Conservation (phyloP, 768 basidiomycete species). For the Hygrocybe punicea region DNA sequence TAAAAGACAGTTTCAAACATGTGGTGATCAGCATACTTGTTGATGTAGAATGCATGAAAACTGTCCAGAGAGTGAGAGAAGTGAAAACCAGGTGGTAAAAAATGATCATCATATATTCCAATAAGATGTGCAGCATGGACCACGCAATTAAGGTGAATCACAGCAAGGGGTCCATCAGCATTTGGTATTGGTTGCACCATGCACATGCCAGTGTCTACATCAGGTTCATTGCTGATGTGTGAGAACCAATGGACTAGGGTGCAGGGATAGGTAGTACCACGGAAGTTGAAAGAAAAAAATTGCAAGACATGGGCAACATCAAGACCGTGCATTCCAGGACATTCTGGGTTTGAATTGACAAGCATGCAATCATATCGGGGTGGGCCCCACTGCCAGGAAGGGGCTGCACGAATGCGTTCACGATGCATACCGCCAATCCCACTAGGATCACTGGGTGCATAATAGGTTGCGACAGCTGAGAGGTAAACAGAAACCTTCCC, state of each 20-base stretch:
- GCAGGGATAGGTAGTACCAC: conserved; percentile 7
- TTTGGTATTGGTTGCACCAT: conserved; percentile 11
- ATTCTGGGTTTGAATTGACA: conserved; percentile 12
- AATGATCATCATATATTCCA: conserved; percentile 10
- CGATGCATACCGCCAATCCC: conserved; percentile 26
- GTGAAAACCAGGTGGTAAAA: conserved; percentile 7
- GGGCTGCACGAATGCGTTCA: conserved; percentile 22
- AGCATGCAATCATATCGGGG: conserved; percentile 27
- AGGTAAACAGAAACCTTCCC: conserved; percentile 5
- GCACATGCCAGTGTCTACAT: conserved; percentile 19
- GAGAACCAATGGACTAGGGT: conserved; percentile 12
- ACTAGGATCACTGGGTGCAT: conserved; percentile 27
- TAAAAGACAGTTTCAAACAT: neutral
- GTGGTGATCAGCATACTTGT: conserved; percentile 23
- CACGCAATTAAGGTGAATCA: conserved; percentile 29
- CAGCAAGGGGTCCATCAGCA: neutral
- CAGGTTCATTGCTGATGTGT: neutral
- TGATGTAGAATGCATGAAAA: conserved; percentile 18
- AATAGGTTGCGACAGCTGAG: conserved; percentile 19
- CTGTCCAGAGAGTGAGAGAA: neutral
- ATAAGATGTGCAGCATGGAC: conserved; percentile 7
- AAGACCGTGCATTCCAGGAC: conserved; percentile 24
- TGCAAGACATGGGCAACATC: conserved; percentile 24
- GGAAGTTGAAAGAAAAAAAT: conserved; percentile 22
- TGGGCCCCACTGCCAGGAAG: neutral